Evolutionary conservation across 2,329 filamentous ascomycete species (phyloP), one percentile per base, ranked within the genome.

Genomic region (Alternaria atra): DNA sequence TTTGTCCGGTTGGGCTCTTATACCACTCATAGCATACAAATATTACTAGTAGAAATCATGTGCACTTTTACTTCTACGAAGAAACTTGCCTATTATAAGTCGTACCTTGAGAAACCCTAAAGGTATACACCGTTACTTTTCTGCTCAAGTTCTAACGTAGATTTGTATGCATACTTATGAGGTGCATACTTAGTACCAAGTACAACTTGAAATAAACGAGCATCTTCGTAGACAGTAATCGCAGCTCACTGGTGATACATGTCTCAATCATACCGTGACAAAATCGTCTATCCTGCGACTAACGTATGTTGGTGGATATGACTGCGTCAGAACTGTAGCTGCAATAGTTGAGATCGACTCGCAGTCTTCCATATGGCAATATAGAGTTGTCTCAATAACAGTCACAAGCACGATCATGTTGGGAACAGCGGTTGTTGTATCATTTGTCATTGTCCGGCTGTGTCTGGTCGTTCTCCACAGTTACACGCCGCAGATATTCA

Each of bases 381-480:
- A 23, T 42, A 1, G 13, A 23, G 3, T 42, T 25, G 17, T 7
- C 20, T 13, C 4, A 7, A 15, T 6, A 50, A 15, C 10, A 37
- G 12, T 25, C 5, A 35, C 32, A 17, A 50, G 5, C 5, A 50
- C 32, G 1, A 27, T 23, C 32, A 37, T 12, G 9, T 9, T 15
- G 13, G 20, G 9, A 6, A 8, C 13, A 17, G 32, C 23, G 12
- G 25, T 58, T 50, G 61, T 69, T 74, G 63, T 73, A 70, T 70
- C 69, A 67, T 74, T 59, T 73, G 71, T 70, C 73, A 75, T 77
- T 74, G 74, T 71, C 70, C 64, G 70, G 69, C 70, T 68, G 65
- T 63, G 66, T 62, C 69, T 67, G 58, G 67, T 69, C 62, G 64
- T 67, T 67, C 58, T 71, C 73, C 73, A 77, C 71, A 71, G 67